Base-by-base conservation (phyloP, 495 filamentous ascomycete species). In the Lophium mytilinum region DNA sequence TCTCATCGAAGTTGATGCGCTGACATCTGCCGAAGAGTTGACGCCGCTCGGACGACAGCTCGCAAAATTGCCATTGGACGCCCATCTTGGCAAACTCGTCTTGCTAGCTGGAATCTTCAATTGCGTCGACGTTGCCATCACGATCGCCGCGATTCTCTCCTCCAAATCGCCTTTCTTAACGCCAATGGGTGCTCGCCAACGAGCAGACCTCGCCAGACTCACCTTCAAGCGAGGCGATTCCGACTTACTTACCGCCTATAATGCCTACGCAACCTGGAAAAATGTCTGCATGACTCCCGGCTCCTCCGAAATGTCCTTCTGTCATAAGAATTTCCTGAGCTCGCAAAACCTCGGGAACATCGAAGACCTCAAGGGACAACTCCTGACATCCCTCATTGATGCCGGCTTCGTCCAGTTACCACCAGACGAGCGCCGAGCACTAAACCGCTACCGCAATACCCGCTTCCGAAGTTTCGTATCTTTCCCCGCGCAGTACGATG, bases 81-180 rank as follows among this genome's bases (percentile, higher is more conserved):
- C 96, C 3, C 93, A 93, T 68, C 78, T 98, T 0, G 92, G 93
- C 10, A 98, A 98, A 68, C 78, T 98, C 19, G 86, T 96, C 30
- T 78, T 98, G 8, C 77, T 92, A 24, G 89, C 88, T 0, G 79
- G 79, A 1, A 81, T 92, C 55, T 96, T 94, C 75, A 85, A 86
- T 59, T 96, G 90, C 65, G 78, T 98, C 0, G 93, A 97, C 72
- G 89, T 88, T 58, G 80, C 85, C 14, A 77, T 96, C 55, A 96
- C 89, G 14, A 88, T 95, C 55, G 93, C 93, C 1, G 92, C 93
- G 1, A 89, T 95, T 42, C 69, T 98, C 12, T 94, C 90, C 1
- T 94, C 90, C 15, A 98, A 96, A 69, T 95, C 90, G 1, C 93
- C 92, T 0, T 98, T 98, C 65, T 77, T 87, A 3, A 85, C 86